Evolutionary conservation across 495 filamentous ascomycete species (phyloP).

Genomic region (Aspergillus heteromorphus): DNA sequence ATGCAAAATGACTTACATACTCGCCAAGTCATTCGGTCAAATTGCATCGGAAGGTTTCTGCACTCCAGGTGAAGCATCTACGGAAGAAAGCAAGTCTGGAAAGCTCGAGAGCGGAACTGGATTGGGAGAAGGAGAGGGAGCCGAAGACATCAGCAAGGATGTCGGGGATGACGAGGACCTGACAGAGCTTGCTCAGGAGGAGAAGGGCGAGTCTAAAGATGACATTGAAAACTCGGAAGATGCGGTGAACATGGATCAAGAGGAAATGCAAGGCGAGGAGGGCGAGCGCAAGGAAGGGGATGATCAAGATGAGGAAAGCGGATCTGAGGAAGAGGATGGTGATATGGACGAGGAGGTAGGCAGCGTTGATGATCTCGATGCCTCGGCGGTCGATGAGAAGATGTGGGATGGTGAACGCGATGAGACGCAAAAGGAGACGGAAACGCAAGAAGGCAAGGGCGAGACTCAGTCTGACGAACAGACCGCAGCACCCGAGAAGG

Average conservation of each 20-base stretch:
- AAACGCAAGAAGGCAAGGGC: conserved; percentile 65
- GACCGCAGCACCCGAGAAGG: conserved; percentile 53
- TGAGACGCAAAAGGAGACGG: conserved; percentile 74
- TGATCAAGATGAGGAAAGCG: conserved; percentile 59
- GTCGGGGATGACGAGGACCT: conserved; percentile 90
- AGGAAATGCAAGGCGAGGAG: conserved; percentile 58
- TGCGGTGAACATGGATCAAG: conserved; percentile 92
- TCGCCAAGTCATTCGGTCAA: conserved; percentile 69
- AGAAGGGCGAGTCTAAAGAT: conserved; percentile 55
- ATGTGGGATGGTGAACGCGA: conserved; percentile 87
- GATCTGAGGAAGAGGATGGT: conserved; percentile 50
- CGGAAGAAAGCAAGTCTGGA: conserved; percentile 59
- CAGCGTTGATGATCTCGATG: conserved; percentile 82
- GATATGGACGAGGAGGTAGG: conserved; percentile 85
- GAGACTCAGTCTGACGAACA: conserved; percentile 59
- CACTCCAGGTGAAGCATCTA: conserved; percentile 71
- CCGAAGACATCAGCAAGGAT: conserved; percentile 96
- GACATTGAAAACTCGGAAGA: conserved; percentile 67
- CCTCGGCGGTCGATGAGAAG: conserved; percentile 90
- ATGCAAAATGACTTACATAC: conserved; percentile 66
- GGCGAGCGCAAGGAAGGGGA: conserved; percentile 59
- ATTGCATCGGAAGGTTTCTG: conserved; percentile 86
- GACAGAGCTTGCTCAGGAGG: conserved; percentile 76
- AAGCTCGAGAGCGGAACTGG: conserved; percentile 90
- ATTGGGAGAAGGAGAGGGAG: conserved; percentile 91